These are phyloP conservation scores for Pholiota conissans DNA, from an alignment of 768 basidiomycete species.

Conservation along the genomic window DNA sequence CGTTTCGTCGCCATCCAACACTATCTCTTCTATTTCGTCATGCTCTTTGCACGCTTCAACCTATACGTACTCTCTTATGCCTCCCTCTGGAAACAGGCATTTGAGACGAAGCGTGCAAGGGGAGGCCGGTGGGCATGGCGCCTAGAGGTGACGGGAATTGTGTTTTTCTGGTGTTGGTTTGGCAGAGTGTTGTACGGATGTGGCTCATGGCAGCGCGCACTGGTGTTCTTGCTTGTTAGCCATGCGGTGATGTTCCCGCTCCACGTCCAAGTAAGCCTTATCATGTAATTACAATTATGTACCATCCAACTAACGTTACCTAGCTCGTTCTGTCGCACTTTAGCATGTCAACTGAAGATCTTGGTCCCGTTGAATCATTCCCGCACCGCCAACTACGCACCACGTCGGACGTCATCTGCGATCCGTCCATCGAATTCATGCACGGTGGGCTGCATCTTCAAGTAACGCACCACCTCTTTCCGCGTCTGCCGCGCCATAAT, in stretches of 20 bases:
- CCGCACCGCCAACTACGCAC: conserved; percentile 93
- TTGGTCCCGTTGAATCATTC: conserved; percentile 91
- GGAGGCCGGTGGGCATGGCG: conserved; percentile 80
- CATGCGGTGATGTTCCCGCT: conserved; percentile 87
- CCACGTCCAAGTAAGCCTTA: conserved; percentile 97
- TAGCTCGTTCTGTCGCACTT: conserved; percentile 98
- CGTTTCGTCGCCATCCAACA: conserved; percentile 79
- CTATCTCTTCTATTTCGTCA: conserved; percentile 87
- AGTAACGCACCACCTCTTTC: conserved; percentile 96
- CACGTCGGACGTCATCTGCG: conserved; percentile 95
- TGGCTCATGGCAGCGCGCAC: conserved; percentile 66
- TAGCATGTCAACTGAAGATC: conserved; percentile 88
- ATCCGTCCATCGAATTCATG: conserved; percentile 77
- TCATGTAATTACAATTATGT: conserved; percentile 96
- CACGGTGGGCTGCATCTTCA: conserved; percentile 99
- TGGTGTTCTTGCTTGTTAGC: conserved; percentile 81
- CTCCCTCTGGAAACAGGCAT: conserved; percentile 67
- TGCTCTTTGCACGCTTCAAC: conserved; percentile 92
- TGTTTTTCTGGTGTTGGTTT: conserved; percentile 93
- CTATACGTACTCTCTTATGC: conserved; percentile 86
- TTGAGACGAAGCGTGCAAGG: conserved; percentile 59
- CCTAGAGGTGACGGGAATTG: conserved; percentile 71
- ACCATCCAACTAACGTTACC: too few species aligned
- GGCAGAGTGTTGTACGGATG: conserved; percentile 66
- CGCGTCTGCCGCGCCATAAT: conserved; percentile 92